Evolutionary conservation across 805 yeast genomes (phyloP).

Genomic region (Yueomyces sp.): DNA sequence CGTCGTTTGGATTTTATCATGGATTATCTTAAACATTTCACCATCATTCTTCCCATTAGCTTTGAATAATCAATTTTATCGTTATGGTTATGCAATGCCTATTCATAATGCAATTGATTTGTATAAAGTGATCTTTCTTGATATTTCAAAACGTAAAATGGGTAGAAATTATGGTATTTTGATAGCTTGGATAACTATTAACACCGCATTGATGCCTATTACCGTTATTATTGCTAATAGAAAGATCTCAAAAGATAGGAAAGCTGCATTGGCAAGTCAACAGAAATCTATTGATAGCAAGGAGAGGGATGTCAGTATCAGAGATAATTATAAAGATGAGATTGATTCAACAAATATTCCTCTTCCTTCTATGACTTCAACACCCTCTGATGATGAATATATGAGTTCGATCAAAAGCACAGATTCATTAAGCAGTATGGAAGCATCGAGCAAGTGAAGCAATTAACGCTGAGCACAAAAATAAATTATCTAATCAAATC

Average conservation of each 20-base stretch:
- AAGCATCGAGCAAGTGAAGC: no score
- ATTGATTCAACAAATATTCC: no score
- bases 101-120: constrained; percentile 52
- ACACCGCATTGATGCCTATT: constrained; percentile 31
- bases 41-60: constrained; percentile 59
- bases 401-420: no score
- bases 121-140: constrained; percentile 43
- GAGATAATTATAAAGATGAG: no score
- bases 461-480: no score
- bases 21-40: constrained; percentile 55
- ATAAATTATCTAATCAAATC: no score
- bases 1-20: constrained; percentile 60
- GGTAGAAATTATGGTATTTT: constrained; percentile 52
- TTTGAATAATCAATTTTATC: constrained; percentile 38
- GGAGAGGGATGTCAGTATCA: no score
- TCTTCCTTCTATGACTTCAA: no score
- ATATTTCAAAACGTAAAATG: constrained; percentile 40
- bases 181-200: constrained; percentile 45
- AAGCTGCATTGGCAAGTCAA: background rate
- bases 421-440: no score
- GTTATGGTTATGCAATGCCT: constrained; percentile 59
- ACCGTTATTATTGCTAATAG: background rate
- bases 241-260: background rate
- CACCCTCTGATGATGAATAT: no score
- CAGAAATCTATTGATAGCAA: no score